Evolutionary conservation across 768 basidiomycete species (phyloP).

Genomic region (Symmetrospora coprosmae): DNA sequence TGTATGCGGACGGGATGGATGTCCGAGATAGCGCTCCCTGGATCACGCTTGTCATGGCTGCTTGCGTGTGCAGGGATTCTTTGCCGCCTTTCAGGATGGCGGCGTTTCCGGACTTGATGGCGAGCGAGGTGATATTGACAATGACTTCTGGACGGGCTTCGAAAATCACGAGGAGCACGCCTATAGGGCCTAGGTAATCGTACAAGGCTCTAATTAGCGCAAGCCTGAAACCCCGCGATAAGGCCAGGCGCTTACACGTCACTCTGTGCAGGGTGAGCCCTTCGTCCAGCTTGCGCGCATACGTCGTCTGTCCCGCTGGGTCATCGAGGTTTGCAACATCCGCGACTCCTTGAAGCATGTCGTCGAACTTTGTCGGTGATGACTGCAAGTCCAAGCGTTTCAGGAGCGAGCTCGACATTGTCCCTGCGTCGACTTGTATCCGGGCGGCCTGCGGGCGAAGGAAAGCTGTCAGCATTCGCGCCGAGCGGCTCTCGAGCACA

Average conservation of each 20-base stretch:
- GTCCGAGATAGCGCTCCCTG: constrained; percentile 60
- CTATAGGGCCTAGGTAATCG: constrained; percentile 49
- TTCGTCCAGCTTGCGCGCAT: constrained; percentile 79
- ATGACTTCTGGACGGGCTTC: constrained; percentile 96
- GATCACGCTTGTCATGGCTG: constrained; percentile 64
- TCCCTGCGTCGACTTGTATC: constrained; percentile 62
- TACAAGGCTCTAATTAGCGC: not conserved
- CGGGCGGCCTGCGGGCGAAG: constrained; percentile 51
- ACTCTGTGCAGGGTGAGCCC: constrained; percentile 77
- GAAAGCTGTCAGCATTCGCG: not conserved
- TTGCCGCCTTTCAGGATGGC: constrained; percentile 96
- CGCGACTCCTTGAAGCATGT: constrained; percentile 75
- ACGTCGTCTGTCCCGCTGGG: constrained; percentile 72
- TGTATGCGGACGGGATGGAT: constrained; percentile 58
- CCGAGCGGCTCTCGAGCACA: not conserved
- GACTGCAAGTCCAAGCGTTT: constrained; percentile 59
- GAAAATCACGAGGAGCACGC: constrained; percentile 88
- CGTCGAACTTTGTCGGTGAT: constrained; percentile 73
- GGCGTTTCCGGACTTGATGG: constrained; percentile 94
- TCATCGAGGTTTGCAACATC: constrained; percentile 76
- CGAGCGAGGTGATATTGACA: constrained; percentile 87
- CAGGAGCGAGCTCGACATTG: constrained; percentile 68
- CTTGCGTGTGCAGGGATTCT: constrained; percentile 70
- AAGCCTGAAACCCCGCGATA: not conserved
- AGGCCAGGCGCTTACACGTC: constrained; percentile 46